These are phyloP conservation scores for Wickerhamomyces canadensis DNA, from an alignment of 805 yeast species.

Conservation along the genomic window DNA sequence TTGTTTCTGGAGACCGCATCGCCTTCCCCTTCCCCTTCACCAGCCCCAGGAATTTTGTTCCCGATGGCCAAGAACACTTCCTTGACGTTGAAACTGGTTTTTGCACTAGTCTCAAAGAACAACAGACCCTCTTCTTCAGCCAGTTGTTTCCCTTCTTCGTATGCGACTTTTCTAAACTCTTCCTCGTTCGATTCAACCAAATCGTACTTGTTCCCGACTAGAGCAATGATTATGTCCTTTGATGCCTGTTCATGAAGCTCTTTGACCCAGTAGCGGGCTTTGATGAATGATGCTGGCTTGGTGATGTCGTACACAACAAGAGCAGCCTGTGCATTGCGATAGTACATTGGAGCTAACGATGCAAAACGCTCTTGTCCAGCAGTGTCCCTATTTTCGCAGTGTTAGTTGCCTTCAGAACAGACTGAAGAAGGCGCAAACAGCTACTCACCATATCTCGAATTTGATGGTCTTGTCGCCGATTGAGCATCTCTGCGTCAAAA, in stretches of 20 bases:
- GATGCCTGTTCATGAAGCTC: slow-evolving; percentile 93
- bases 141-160: slow-evolving; percentile 78
- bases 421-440: background rate
- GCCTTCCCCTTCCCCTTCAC: slow-evolving; percentile 21
- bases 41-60: slow-evolving; percentile 60
- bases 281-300: slow-evolving; percentile 88
- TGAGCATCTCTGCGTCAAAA: slow-evolving; percentile 87
- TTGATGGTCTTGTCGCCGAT: slow-evolving; percentile 83
- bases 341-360: slow-evolving; percentile 93
- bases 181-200: slow-evolving; percentile 53
- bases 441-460: slow-evolving; percentile 71
- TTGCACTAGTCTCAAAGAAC: slow-evolving; percentile 93
- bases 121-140: slow-evolving; percentile 89
- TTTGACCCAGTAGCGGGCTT: slow-evolving; percentile 97
- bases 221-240: slow-evolving; percentile 86
- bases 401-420: slow-evolving; percentile 1
- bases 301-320: slow-evolving; percentile 93
- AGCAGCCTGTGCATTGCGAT: slow-evolving; percentile 96
- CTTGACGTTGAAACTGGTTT: slow-evolving; percentile 81
- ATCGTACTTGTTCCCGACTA: slow-evolving; percentile 91
- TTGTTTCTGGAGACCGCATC: slow-evolving; percentile 23
- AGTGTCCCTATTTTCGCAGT: slow-evolving; percentile 50
- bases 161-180: slow-evolving; percentile 66
- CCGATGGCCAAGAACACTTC: slow-evolving; percentile 92
- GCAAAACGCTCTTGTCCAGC: slow-evolving; percentile 99